A percentile compares a stretch with the other conserved stretches of the same genome.
phyloP scores from a whole-genome alignment of 1,284 basidiomycete species.

The Cystobasidium sp. region DNA sequence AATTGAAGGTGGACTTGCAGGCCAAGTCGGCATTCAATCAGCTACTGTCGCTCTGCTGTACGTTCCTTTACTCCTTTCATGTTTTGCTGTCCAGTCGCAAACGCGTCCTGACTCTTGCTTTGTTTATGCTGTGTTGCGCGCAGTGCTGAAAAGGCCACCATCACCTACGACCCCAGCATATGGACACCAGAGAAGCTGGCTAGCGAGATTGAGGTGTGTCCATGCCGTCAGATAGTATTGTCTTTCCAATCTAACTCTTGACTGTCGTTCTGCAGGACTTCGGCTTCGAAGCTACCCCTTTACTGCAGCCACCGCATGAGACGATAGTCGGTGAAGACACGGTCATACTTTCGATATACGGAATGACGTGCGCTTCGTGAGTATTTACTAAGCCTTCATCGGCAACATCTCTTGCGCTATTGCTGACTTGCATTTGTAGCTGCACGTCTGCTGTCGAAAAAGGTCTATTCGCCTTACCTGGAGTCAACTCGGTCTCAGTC shows the following conservation, averaged over 20 bases:
- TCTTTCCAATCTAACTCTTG: background rate
- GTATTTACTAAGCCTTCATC: background rate
- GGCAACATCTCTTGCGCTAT: no score
- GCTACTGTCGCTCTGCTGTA: slow-evolving; percentile 85
- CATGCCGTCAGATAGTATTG: background rate
- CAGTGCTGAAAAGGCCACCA: slow-evolving; percentile 80
- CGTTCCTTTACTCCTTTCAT: slow-evolving; percentile 5
- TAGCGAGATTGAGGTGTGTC: slow-evolving; percentile 62
- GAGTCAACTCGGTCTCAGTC: slow-evolving; percentile 73
- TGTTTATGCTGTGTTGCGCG: background rate
- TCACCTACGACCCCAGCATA: slow-evolving; percentile 77
- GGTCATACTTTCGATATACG: slow-evolving; percentile 77
- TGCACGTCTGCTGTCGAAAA: slow-evolving; percentile 79
- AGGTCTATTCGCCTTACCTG: slow-evolving; percentile 71
- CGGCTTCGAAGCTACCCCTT: slow-evolving; percentile 82
- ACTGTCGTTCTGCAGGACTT: slow-evolving; percentile 74
- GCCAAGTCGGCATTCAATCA: slow-evolving; percentile 80
- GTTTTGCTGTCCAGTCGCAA: background rate
- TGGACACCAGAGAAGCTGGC: slow-evolving; percentile 83
- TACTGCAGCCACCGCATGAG: slow-evolving; percentile 54
- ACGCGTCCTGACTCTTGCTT: background rate
- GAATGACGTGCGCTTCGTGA: slow-evolving; percentile 77
- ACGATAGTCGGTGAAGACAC: slow-evolving; percentile 67
- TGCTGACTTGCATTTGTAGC: slow-evolving; percentile 55
- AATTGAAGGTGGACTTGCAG: slow-evolving; percentile 89